Percentiles rank a stretch among this genome's conserved stretches.
These are phyloP conservation scores for Vigna nakashimae DNA, from an alignment of 306 rosid genomes.

Conservation along the genomic window DNA sequence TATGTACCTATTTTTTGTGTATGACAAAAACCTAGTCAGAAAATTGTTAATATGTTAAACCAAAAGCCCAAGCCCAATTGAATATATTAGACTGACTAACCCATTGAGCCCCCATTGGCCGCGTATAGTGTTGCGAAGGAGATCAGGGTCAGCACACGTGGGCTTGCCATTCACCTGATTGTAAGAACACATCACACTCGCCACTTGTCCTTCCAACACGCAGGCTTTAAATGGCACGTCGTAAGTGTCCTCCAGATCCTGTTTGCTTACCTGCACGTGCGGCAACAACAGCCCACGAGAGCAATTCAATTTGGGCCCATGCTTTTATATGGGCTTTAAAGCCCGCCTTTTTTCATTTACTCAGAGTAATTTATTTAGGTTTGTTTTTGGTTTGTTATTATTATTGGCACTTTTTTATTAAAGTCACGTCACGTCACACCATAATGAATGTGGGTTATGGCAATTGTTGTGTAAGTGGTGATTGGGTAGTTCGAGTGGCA, in stretches of 20 bases:
- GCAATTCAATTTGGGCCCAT: not conserved
- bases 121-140: slow-evolving; percentile 77
- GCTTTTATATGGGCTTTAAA: not conserved
- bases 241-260: slow-evolving; percentile 84
- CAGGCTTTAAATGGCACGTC: slow-evolving; percentile 86
- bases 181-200: slow-evolving; percentile 97
- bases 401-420: not conserved
- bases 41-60: not conserved
- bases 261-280: slow-evolving; percentile 71
- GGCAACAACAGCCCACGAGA: not conserved
- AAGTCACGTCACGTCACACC: not conserved
- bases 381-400: too few relatives aligned
- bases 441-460: slow-evolving; percentile 11
- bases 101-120: slow-evolving; percentile 91
- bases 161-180: slow-evolving; percentile 97
- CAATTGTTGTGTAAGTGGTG: slow-evolving; percentile 16
- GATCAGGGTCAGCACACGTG: slow-evolving; percentile 87
- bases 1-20: slow-evolving; percentile 60
- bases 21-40: too few relatives aligned
- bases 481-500: slow-evolving; percentile 35
- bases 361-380: too few relatives aligned
- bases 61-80: not conserved
- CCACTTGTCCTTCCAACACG: slow-evolving; percentile 85
- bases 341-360: too few relatives aligned
- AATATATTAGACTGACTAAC: slow-evolving; percentile 48